Evolutionary conservation across 257 asterid genomes (phyloP), one percentile per base, ranked within the genome.

Genomic region (Primulina huaijiensis): DNA sequence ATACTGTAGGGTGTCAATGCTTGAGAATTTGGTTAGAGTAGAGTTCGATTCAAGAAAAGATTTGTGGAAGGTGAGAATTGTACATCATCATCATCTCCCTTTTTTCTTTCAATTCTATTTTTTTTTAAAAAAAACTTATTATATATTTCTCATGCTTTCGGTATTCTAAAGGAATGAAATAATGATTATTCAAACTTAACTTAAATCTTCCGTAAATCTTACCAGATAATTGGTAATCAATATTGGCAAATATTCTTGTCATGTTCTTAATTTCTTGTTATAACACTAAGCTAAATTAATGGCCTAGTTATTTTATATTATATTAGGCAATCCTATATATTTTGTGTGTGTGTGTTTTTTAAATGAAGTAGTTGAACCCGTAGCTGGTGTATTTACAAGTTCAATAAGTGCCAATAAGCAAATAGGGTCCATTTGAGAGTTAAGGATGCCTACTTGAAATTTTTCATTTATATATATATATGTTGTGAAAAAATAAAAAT

Each of bases 41-140:
- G 87, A 85, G 87, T 85, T 83, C 61, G 86, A 72, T 85, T 76
- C 75, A 92, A 92, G 98, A 62, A 82, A 88, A 84, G 82, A 84
- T 75, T 65, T 72, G 74, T 69, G 89, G 90, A 83, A 74, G 95
- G 86, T 89, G 82, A 82, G 88, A 79, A 67, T 67, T 74, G 17
- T 35, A 79, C 78, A 83, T 86, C 91, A 90, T 76, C 73, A 79
- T 76, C 50, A 27, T 27, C 30, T 27, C 60, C 34, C 29, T 31
- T 20, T 21, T 11, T 61, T 12, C 7, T 52, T 71, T 59, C 9
- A 14, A 64, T 35, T 56, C 25, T 23, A 53, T 20, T 29, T 27
- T 56, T 27, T 27, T 63, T 12, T 34, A 17, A 55, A 35, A 35
- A 35, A 35, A 35, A 33, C 6, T 33, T 33, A 33, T 33, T 33